Base-by-base conservation (phyloP, 176 grass and related monocot species). In the Oropetium thomaeum region DNA sequence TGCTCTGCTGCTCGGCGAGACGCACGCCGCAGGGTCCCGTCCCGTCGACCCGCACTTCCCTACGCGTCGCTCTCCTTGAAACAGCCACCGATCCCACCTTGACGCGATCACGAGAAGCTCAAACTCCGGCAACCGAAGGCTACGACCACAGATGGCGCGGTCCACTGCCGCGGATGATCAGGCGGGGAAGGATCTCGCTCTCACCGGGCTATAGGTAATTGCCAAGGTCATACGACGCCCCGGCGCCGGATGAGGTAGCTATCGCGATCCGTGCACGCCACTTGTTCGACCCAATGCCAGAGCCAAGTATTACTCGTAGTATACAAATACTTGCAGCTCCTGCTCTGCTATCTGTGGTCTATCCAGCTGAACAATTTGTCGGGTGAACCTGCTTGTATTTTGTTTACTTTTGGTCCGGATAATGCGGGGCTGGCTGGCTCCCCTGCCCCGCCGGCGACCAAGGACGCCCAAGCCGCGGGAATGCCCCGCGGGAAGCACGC, bases 281-380 rank as follows among this genome's bases (percentile, higher is more conserved):
- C 30, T 60, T 73, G 74, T 78, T 82, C 65, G 74, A 61, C 41
- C 0, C n/a, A 78, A 23, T 82, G 73, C 67, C 79, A 10, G 15
- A 78, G 11, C 73, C 47, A 65, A 47, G 16, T 48, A 23, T 80
- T 39, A n/a, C n/a, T 69, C 26, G 63, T 69, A 72, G 42, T 15
- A 44, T 15, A 44, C 12, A 51, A 40, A 25, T n/a, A 23, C 20
- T 31, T 48, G 2, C 27, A n/a, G 41, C 63, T 31, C 60, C 4
- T 14, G 17, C 22, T 12, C 27, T 45, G 54, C 17, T 52, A 20
- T 20, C 4, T 8, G 28, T 58, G 12, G 9, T 67, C n/a, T n/a
- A n/a, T n/a, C n/a, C n/a, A n/a, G n/a, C n/a, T n/a, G n/a, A n/a
- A n/a, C n/a, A n/a, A n/a, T n/a, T n/a, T n/a, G n/a, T n/a, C n/a